Evolutionary conservation across 2,329 filamentous ascomycete species (phyloP).

Genomic region (Fusarium solani-melongenae): DNA sequence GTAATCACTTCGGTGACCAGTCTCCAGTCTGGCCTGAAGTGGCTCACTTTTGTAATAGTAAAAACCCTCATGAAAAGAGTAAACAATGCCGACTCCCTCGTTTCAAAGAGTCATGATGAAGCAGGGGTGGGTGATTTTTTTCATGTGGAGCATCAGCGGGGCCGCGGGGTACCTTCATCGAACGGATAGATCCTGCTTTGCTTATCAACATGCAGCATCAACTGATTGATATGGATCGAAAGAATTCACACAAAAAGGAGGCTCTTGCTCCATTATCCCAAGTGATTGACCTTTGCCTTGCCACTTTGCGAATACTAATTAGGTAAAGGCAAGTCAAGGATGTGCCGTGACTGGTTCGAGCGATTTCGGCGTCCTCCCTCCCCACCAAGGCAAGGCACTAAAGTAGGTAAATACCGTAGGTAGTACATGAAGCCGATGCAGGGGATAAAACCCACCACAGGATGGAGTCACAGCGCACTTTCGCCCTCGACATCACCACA

Average conservation of each 20-base stretch:
- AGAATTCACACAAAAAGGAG: background rate
- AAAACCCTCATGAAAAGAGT: background rate
- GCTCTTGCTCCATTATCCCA: background rate
- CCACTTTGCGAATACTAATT: background rate
- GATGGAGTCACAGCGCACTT: background rate
- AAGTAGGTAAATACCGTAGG: background rate
- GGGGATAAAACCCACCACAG: background rate
- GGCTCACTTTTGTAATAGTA: no score
- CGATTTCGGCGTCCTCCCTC: background rate
- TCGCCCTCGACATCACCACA: background rate
- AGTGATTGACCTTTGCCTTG: background rate
- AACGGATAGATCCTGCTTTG: background rate
- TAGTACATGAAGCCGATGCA: background rate
- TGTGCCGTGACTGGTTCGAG: background rate
- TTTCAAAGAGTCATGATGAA: background rate
- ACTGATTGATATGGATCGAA: background rate
- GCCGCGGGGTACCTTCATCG: background rate
- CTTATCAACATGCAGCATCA: background rate
- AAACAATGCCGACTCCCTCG: background rate
- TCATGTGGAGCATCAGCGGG: background rate
- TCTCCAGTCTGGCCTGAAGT: background rate
- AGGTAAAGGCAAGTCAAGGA: background rate
- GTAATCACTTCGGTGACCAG: background rate
- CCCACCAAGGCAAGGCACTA: background rate
- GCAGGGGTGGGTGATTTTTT: background rate